Evolutionary conservation across 2,329 filamentous ascomycete genomes (phyloP).

Genomic region (Aspergillus aculeatinus): DNA sequence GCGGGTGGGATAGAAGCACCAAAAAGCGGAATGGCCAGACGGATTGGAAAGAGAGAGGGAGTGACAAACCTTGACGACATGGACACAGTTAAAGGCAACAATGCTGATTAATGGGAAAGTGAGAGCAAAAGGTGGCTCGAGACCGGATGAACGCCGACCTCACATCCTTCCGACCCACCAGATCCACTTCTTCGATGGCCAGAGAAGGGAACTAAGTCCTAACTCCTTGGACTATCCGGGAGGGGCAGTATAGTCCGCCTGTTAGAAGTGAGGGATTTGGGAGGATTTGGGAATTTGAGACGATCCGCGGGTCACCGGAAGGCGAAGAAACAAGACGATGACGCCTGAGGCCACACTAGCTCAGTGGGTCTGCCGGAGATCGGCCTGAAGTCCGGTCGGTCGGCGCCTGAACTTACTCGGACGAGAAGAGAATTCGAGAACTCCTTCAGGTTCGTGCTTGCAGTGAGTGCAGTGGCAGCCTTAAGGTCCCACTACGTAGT

Average conservation of each 20-base stretch:
- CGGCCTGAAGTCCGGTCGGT: not conserved
- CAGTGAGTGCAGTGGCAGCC: no score
- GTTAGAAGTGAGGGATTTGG: not conserved
- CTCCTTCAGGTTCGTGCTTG: no score
- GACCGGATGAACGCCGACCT: not conserved
- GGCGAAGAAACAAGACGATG: no score
- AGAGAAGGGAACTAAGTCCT: not conserved
- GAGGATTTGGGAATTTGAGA: no score
- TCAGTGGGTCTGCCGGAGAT: not conserved
- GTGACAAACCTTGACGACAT: not conserved
- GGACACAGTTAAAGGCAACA: not conserved
- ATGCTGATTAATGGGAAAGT: not conserved
- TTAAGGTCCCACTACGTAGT: no score
- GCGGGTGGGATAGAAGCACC: not conserved
- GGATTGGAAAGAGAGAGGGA: not conserved
- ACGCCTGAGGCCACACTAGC: no score
- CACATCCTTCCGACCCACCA: not conserved
- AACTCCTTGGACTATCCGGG: not conserved
- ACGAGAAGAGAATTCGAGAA: no score
- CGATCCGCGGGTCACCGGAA: no score
- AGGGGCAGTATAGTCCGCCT: not conserved
- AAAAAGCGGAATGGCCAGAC: not conserved
- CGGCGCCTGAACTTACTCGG: no score
- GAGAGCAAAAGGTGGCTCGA: not conserved
- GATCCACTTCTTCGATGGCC: not conserved